These are phyloP conservation scores for Fusarium illudens DNA, from an alignment of 2,329 filamentous ascomycete genomes.

Conservation along the genomic window DNA sequence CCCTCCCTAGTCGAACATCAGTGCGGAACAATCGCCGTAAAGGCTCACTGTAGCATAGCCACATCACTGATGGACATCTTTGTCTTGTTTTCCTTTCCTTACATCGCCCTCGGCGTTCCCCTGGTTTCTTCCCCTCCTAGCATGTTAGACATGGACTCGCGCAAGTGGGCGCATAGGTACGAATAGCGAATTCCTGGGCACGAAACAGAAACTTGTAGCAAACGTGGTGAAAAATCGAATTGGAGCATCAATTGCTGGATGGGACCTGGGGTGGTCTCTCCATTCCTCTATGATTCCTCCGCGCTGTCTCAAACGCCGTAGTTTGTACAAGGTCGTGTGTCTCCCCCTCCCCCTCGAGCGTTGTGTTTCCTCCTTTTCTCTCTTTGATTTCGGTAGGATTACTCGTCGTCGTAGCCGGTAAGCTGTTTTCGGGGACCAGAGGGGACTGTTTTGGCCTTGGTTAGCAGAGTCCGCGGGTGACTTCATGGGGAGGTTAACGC, in stretches of 20 bases:
- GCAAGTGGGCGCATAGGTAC: constrained; percentile 25
- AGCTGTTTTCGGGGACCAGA: constrained; percentile 66
- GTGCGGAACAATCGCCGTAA: constrained; percentile 28
- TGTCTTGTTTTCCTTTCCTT: constrained; percentile 20
- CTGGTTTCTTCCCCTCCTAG: constrained; percentile 2
- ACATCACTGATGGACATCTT: not conserved
- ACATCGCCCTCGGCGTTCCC: constrained; percentile 28
- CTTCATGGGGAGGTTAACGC: constrained; percentile 51
- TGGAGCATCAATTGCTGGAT: constrained; percentile 42
- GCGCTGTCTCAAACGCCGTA: constrained; percentile 36
- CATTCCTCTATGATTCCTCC: constrained; percentile 30
- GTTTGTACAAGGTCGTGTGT: constrained; percentile 39
- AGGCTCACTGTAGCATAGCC: constrained; percentile 22
- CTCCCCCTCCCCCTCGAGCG: constrained; percentile 4
- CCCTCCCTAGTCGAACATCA: constrained; percentile 25
- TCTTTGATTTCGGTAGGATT: constrained; percentile 25
- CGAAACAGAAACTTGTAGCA: not conserved
- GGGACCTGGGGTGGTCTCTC: constrained; percentile 29
- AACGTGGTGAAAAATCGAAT: constrained; percentile 35
- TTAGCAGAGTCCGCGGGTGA: not conserved
- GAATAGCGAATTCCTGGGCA: constrained; percentile 22
- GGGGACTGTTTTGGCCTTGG: constrained; percentile 56
- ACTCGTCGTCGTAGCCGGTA: constrained; percentile 68
- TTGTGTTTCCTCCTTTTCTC: constrained; percentile 13
- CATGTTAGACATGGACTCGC: constrained; percentile 29